Base-by-base conservation (phyloP, 2,329 filamentous ascomycete species). In the Alternaria ventricosa region DNA sequence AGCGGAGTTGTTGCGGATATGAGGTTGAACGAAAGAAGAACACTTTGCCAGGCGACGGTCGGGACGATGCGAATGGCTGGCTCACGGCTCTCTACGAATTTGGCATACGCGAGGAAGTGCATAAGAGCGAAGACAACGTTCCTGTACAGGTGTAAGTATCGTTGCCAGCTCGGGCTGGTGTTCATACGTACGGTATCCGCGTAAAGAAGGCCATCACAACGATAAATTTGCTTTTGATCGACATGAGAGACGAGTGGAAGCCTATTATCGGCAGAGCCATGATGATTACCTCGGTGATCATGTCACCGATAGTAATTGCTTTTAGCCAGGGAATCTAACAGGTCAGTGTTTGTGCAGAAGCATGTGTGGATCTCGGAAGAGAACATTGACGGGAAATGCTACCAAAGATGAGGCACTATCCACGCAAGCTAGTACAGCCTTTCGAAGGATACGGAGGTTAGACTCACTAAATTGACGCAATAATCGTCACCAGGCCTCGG, bases 1-100 rank as follows among this genome's bases (percentile, higher is more conserved):
- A 51, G 27, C 4, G 62, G 62, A 27, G 55, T 41, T 12, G 62
- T 62, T 25, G 59, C 55, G n/a, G 59, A 64, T 22, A 64, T 64
- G 27, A 64, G 49, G 27, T 23, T 58, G 18, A 55, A 64, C 2
- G 43, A 57, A 4, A 64, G 27, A 9, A 62, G 50, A 12, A 57
- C 28, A 11, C 43, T 57, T 33, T 64, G 62, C 62, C 62, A 62
- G 22, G 13, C 50, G 18, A 45, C 55, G 2, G 62, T 62, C 10
- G 49, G 20, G 13, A 55, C 55, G n/a, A 64, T 58, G 33, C 54
- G 30, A 10, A 64, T 55, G 11, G 58, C 62, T 6, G 45, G 9
- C 11, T 55, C 18, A 15, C 22, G 15, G 10, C n/a, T 36, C 6
- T 15, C 30, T 20, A 55, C 28, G 22, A 62, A 64, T 3, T 41